These are phyloP conservation scores for Turritis glabra DNA, from an alignment of 345 rosid genomes.

Conservation along the genomic window DNA sequence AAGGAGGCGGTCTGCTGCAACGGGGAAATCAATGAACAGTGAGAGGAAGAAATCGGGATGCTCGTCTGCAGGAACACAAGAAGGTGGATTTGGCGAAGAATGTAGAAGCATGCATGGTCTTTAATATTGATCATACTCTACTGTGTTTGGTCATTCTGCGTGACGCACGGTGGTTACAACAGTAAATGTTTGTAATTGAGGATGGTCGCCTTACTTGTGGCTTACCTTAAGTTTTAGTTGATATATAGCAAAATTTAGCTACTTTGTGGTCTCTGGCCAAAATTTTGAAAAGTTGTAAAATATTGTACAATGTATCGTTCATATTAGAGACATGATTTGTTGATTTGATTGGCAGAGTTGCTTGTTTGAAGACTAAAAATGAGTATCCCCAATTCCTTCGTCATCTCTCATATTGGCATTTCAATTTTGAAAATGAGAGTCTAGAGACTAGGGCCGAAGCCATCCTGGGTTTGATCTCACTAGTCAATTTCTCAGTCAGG, in stretches of 20 bases:
- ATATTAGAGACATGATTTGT: neutral
- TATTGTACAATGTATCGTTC: conserved; percentile 11
- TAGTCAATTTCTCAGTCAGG: neutral
- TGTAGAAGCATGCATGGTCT: neutral
- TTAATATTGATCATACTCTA: neutral
- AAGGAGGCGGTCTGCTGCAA: conserved; percentile 10
- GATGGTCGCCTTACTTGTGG: neutral
- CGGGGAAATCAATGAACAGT: neutral
- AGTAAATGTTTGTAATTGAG: neutral
- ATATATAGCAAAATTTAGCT: neutral
- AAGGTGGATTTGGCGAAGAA: neutral
- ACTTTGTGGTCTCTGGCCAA: neutral
- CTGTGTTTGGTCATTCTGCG: no score
- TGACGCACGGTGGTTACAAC: neutral
- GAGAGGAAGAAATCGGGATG: conserved; percentile 7
- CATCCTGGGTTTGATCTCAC: neutral
- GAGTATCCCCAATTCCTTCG: neutral
- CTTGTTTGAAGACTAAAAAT: neutral
- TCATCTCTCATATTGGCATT: neutral
- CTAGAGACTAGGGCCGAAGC: no score
- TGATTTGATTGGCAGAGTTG: neutral
- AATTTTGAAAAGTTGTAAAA: neutral
- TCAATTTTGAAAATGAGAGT: neutral
- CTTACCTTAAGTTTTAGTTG: neutral
- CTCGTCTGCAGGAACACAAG: neutral